Evolutionary conservation across 2,329 filamentous ascomycete species (phyloP), one percentile per base, ranked within the genome.

Genomic region (Triangularia setosa): DNA sequence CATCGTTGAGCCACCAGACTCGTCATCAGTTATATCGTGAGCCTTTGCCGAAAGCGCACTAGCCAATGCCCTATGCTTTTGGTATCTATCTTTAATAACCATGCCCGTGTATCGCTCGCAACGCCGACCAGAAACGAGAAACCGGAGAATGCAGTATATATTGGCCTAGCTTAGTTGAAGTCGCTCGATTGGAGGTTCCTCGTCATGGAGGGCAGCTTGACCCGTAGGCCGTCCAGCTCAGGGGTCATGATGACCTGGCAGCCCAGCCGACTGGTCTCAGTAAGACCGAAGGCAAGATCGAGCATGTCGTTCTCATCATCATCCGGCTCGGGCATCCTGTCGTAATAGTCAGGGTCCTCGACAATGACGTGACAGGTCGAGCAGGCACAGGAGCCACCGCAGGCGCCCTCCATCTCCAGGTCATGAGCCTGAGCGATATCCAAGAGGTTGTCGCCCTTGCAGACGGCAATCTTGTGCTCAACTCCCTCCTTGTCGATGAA

Each of bases 401-500:
- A 99, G 12, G 95, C 95, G 67, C 95, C 93, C 82, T 99, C 95
- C 94, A 99, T 98, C 77, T 99, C 95, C 52, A 99, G 81, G 74
- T 98, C 94, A 77, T 98, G 87, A 55, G 90, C 92, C 76, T 97
- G 94, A 23, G 94, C 95, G 73, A 99, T 94, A 73, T 98, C 94
- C 62, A 99, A 84, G 61, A 99, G 82, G 77, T 99, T 99, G 78
- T 97, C 93, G 58, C 95, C 95, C 71, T 90, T 87, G 14, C 87
- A 82, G 8, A 97, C 94, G 65, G 90, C 87, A 72, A 97, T 87
- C 66, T 89, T 91, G 76, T 91, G 84, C 69, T 88, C 83, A 28
- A 86, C 81, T 59, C 89, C 89, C 21, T 97, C 93, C 78, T 98
- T 97, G 77, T 97, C 93, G 70, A 98, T 85, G 75, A 98, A 97